These are phyloP conservation scores for Tetrahymena thermophila DNA, from an alignment of 73 alveolate species.

Conservation along the genomic window DNA sequence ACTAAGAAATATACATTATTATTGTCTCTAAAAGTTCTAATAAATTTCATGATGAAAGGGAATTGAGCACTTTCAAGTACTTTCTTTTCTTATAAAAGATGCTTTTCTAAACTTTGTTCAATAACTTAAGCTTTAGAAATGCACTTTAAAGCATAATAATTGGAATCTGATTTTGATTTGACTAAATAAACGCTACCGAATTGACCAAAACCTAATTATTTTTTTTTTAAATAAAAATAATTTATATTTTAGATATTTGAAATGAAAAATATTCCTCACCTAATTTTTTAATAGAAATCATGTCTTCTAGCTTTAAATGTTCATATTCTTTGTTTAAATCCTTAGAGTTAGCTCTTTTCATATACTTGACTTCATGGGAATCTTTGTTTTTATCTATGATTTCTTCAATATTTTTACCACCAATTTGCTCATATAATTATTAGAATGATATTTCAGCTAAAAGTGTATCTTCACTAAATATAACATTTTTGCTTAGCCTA, in stretches of 20 bases:
- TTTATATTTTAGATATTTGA: not conserved
- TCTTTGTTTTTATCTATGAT: not conserved
- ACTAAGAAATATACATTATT: slow-evolving; percentile 28
- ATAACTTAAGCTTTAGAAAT: slow-evolving; percentile 16
- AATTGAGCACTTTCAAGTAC: slow-evolving; percentile 25
- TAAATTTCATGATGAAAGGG: slow-evolving; percentile 1
- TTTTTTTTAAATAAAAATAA: not conserved
- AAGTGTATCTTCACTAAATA: not conserved
- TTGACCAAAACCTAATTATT: slow-evolving; percentile 12
- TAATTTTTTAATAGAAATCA: slow-evolving; percentile 48
- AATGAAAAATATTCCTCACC: not conserved
- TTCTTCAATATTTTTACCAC: not conserved
- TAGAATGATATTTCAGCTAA: not conserved
- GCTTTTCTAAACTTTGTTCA: slow-evolving; percentile 3
- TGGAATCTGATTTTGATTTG: not conserved
- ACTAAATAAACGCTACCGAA: slow-evolving; percentile 38
- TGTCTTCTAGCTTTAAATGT: slow-evolving; percentile 60
- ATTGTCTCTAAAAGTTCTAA: slow-evolving; percentile 32
- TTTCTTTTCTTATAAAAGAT: slow-evolving; percentile 20
- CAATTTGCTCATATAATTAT: not conserved
- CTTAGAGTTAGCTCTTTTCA: not conserved
- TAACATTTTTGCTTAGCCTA: not conserved
- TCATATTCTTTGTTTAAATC: slow-evolving; percentile 52
- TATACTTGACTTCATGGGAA: not conserved
- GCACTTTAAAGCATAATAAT: slow-evolving; percentile 23